Percentiles rank a stretch among this genome's conserved stretches.
Conservation (phyloP, 2,329 filamentous ascomycete genomes). For the Claviceps capensis region DNA sequence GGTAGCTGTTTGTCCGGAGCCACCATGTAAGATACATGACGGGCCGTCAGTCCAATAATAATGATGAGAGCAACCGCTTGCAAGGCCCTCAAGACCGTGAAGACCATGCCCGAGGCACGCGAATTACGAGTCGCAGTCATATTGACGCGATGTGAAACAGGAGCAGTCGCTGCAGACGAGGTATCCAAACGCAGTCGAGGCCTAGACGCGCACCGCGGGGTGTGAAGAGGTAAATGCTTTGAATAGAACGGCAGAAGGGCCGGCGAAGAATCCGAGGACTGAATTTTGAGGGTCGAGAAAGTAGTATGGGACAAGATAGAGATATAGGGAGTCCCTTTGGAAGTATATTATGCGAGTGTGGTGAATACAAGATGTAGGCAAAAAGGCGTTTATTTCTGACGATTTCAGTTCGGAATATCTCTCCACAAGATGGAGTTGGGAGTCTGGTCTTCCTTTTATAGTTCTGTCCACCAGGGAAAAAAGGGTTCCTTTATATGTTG, state of each 20-base stretch:
- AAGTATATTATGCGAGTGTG: background rate
- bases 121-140: slow-evolving; percentile 39
- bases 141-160: slow-evolving; percentile 14
- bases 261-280: slow-evolving; percentile 16
- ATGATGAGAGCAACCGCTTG: slow-evolving; percentile 57
- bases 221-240: slow-evolving; percentile 27
- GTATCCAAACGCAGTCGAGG: slow-evolving; percentile 31
- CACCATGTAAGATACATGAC: slow-evolving; percentile 70
- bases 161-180: slow-evolving; percentile 3
- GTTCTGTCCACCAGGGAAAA: too few species aligned
- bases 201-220: slow-evolving; percentile 21
- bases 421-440: too few species aligned
- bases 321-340: background rate
- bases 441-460: too few species aligned
- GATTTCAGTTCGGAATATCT: too few species aligned
- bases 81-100: slow-evolving; percentile 58
- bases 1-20: slow-evolving; percentile 51
- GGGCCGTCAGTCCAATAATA: slow-evolving; percentile 64
- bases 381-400: too few species aligned
- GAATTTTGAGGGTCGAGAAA: slow-evolving; percentile 16
- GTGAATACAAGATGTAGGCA: background rate
- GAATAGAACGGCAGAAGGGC: slow-evolving; percentile 26
- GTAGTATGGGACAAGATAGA: background rate
- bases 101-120: slow-evolving; percentile 66
- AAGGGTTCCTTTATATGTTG: too few species aligned